These are phyloP conservation scores for Lactifluus rugatus DNA, from an alignment of 768 basidiomycete genomes.

Conservation along the genomic window DNA sequence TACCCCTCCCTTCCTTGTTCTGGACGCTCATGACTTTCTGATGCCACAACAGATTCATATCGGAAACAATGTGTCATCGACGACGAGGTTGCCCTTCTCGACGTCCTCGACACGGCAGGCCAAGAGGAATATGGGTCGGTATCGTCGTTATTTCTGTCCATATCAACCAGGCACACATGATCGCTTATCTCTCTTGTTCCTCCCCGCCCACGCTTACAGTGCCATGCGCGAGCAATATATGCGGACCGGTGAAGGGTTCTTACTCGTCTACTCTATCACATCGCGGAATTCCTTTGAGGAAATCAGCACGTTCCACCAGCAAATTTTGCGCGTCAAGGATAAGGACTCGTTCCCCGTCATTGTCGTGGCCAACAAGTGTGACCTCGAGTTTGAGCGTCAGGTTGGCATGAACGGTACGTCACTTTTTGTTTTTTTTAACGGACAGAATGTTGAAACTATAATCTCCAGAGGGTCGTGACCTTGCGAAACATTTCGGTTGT, in stretches of 20 bases:
- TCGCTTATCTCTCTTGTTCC: not conserved
- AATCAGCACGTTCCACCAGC: slow-evolving; percentile 92
- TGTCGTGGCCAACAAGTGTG: slow-evolving; percentile 96
- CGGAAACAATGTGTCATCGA: slow-evolving; percentile 96
- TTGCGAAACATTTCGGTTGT: slow-evolving; percentile 90
- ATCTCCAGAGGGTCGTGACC: slow-evolving; percentile 91
- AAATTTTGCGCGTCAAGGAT: slow-evolving; percentile 94
- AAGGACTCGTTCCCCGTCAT: slow-evolving; percentile 93
- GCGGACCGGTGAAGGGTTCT: slow-evolving; percentile 96
- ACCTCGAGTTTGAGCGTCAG: slow-evolving; percentile 91
- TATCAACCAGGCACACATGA: slow-evolving; percentile 5
- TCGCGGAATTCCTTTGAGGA: slow-evolving; percentile 96
- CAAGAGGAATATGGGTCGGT: slow-evolving; percentile 96
- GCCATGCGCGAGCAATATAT: slow-evolving; percentile 99
- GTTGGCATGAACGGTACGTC: slow-evolving; percentile 84
- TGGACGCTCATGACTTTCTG: not conserved
- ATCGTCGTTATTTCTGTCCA: not conserved
- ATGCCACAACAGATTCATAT: slow-evolving; percentile 67
- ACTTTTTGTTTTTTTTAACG: no score
- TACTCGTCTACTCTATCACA: slow-evolving; percentile 97
- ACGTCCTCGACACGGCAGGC: slow-evolving; percentile 94
- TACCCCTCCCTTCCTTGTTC: not conserved
- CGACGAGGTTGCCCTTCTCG: slow-evolving; percentile 95
- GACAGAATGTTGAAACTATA: no score
- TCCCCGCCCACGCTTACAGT: slow-evolving; percentile 31